Evolutionary conservation across 441 rosid species (phyloP).

Genomic region (Codiaeum variegatum): DNA sequence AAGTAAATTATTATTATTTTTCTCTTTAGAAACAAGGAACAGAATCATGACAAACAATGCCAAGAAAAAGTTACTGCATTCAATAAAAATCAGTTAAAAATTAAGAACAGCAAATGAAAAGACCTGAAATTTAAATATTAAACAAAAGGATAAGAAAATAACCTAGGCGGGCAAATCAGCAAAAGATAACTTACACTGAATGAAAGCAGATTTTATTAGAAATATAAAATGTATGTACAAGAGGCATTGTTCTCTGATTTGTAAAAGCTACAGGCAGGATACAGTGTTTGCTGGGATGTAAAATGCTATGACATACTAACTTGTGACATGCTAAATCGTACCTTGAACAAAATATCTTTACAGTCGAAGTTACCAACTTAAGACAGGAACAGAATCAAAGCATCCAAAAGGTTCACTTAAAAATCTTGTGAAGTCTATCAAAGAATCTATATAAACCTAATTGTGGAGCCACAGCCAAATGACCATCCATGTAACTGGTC

Average conservation of each 20-base stretch:
- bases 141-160: not conserved
- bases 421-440: constrained; percentile 49
- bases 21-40: not conserved
- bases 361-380: constrained; percentile 57
- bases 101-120: constrained; percentile 1
- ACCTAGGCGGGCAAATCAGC: not conserved
- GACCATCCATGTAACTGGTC: constrained; percentile 52
- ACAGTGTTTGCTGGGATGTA: constrained; percentile 52
- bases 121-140: not conserved
- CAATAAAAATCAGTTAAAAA: constrained; percentile 12
- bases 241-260: constrained; percentile 52
- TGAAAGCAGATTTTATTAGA: constrained; percentile 58
- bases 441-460: constrained; percentile 72
- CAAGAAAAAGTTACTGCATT: constrained; percentile 13
- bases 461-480: constrained; percentile 47
- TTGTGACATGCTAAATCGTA: constrained; percentile 43
- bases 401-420: constrained; percentile 43
- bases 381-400: constrained; percentile 55
- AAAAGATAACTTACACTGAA: constrained; percentile 24
- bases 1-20: not conserved
- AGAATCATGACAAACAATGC: not conserved
- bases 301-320: constrained; percentile 49
- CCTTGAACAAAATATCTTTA: constrained; percentile 46
- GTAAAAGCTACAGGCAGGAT: constrained; percentile 51
- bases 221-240: constrained; percentile 78